Conservation (phyloP, 768 basidiomycete species). For the Crepidotus variabilis region DNA sequence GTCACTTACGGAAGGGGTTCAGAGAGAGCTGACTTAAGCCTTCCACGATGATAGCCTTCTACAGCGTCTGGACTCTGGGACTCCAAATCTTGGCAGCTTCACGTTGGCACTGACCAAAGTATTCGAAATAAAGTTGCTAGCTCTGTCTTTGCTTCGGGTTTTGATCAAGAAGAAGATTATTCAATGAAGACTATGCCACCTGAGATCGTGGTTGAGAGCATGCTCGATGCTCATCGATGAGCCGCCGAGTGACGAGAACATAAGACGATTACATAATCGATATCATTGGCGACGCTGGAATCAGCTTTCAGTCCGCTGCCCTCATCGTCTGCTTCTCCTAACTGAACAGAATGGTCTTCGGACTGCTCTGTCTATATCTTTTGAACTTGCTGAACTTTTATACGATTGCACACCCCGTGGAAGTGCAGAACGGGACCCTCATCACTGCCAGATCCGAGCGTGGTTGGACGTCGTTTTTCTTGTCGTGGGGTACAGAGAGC, state of each 20-base stretch:
- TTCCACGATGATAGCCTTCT: no score
- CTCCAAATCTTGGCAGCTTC: no score
- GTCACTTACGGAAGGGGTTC: no score
- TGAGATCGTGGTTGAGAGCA: not conserved
- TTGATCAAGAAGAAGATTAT: no score
- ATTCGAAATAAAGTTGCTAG: no score
- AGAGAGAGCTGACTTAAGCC: no score
- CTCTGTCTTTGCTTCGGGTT: no score
- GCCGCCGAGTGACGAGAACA: not conserved
- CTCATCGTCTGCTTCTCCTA: not conserved
- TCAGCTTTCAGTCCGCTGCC: not conserved
- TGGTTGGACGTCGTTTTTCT: slow-evolving; percentile 58
- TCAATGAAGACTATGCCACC: no score
- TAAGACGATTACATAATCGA: not conserved
- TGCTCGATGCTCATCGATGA: not conserved
- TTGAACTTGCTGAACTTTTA: slow-evolving; percentile 18
- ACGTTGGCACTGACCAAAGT: no score
- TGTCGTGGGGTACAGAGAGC: slow-evolving; percentile 68
- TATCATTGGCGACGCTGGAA: not conserved
- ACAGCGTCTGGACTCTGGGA: no score
- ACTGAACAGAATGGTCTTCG: slow-evolving; percentile 24
- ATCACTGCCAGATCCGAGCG: slow-evolving; percentile 46
- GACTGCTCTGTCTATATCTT: slow-evolving; percentile 24
- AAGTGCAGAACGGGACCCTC: slow-evolving; percentile 18
- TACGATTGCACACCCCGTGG: slow-evolving; percentile 29